These are phyloP conservation scores for Cladosporium sp. DNA, from an alignment of 2,329 filamentous ascomycete species.

Conservation along the genomic window DNA sequence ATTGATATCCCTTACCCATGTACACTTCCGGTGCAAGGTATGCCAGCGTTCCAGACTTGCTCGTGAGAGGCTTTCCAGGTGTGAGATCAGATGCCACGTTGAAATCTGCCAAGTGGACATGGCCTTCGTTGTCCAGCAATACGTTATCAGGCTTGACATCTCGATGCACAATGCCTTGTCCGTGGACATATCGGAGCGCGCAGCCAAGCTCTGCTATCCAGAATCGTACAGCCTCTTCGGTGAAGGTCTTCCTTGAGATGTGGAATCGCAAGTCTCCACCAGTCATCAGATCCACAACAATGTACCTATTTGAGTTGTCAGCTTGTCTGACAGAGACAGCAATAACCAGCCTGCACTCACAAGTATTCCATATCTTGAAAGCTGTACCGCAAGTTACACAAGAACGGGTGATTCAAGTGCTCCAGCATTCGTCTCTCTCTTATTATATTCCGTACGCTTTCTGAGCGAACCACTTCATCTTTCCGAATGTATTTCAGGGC, in stretches of 20 bases:
- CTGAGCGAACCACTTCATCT: conserved; percentile 97
- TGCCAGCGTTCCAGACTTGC: conserved; percentile 93
- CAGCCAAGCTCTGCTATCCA: conserved; percentile 96
- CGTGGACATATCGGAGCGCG: conserved; percentile 80
- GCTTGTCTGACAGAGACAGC: not conserved
- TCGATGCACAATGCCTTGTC: conserved; percentile 82
- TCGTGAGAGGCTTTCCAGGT: conserved; percentile 76
- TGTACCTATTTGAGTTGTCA: conserved; percentile 53
- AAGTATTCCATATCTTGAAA: conserved; percentile 99
- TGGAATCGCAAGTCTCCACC: conserved; percentile 95
- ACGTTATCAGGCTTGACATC: conserved; percentile 94
- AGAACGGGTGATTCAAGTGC: conserved; percentile 94
- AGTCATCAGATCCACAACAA: conserved; percentile 97
- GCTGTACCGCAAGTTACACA: conserved; percentile 97
- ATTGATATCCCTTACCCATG: conserved; percentile 79
- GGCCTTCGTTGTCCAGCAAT: conserved; percentile 78
- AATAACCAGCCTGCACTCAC: conserved; percentile 48
- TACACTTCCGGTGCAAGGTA: conserved; percentile 97
- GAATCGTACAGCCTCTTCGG: conserved; percentile 92
- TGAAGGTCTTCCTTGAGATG: conserved; percentile 96
- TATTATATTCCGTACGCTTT: conserved; percentile 97
- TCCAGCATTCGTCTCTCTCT: conserved; percentile 96
- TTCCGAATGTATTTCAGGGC: conserved; percentile 97
- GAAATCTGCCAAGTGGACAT: conserved; percentile 97
- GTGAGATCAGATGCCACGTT: conserved; percentile 95